Evolutionary conservation across 2,329 filamentous ascomycete genomes (phyloP).

Genomic region (Aspergillus sclerotialis): DNA sequence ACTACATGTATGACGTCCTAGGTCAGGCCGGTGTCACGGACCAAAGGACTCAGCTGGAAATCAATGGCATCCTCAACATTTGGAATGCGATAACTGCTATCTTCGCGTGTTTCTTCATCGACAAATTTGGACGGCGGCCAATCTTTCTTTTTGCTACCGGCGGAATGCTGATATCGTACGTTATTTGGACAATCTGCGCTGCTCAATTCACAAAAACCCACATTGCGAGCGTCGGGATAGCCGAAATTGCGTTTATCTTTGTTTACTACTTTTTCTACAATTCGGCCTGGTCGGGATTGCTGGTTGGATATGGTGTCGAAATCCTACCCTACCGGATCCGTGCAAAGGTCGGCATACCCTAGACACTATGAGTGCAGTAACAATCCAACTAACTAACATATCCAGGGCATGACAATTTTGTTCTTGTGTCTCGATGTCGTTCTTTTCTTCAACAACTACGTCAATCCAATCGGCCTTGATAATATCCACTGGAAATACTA

Average conservation of each 20-base stretch:
- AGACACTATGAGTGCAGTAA: no score
- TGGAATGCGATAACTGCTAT: constrained; percentile 33
- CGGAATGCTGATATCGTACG: constrained; percentile 40
- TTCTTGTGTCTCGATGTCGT: background rate
- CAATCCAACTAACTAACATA: constrained; percentile 3
- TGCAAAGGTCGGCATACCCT: no score
- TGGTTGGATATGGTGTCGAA: constrained; percentile 39
- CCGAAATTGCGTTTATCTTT: constrained; percentile 38
- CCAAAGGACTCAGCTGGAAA: constrained; percentile 31
- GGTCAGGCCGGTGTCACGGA: constrained; percentile 31
- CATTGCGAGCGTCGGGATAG: constrained; percentile 27
- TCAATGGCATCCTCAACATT: constrained; percentile 37
- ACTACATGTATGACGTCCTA: constrained; percentile 34
- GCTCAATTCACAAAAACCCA: constrained; percentile 23
- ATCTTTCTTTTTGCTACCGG: constrained; percentile 37
- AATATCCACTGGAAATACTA: constrained; percentile 32
- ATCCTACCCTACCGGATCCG: constrained; percentile 45
- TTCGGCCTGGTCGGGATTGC: constrained; percentile 29
- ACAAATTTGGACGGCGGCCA: constrained; percentile 36
- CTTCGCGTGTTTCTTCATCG: constrained; percentile 32
- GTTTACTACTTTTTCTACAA: constrained; percentile 38
- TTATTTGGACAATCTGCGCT: constrained; percentile 36
- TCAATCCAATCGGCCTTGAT: constrained; percentile 25
- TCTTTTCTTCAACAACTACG: constrained; percentile 31
- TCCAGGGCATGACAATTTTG: background rate